Conservation (phyloP, 441 rosid species). For the Viola pubescens region DNA sequence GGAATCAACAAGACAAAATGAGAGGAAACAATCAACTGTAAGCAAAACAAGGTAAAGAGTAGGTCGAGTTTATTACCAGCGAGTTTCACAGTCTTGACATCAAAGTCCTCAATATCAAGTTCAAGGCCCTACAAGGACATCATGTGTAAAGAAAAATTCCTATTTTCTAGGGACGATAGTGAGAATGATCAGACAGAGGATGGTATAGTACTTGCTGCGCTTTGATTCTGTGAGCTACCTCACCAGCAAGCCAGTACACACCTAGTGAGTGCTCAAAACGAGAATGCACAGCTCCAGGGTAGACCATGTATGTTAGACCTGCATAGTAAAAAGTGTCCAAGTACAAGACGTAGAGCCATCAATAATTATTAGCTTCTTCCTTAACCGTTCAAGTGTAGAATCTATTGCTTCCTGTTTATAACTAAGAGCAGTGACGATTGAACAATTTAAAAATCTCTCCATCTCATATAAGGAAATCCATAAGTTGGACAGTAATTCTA, state of each 20-base stretch:
- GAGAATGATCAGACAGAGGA: conserved; percentile 10
- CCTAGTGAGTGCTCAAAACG: conserved; percentile 76
- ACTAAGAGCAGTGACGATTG: no score
- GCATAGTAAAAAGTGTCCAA: conserved; percentile 6
- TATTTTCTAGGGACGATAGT: conserved; percentile 3
- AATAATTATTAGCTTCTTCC: no score
- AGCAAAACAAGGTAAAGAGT: not conserved
- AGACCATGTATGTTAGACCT: conserved; percentile 58
- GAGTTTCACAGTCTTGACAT: conserved; percentile 52
- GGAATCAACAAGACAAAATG: conserved; percentile 1
- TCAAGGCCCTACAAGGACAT: conserved; percentile 42
- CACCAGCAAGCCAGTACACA: conserved; percentile 54
- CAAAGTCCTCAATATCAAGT: conserved; percentile 39
- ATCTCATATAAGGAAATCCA: no score
- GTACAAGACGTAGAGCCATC: no score
- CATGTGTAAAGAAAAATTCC: conserved; percentile 10
- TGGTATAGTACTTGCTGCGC: conserved; percentile 39
- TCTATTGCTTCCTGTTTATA: no score
- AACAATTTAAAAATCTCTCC: no score
- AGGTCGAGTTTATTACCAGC: conserved; percentile 41
- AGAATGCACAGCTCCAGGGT: conserved; percentile 77
- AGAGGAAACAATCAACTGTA: not conserved
- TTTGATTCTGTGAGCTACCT: conserved; percentile 40
- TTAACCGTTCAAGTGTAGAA: no score
- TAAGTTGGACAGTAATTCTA: no score